phyloP scores from a whole-genome alignment of 306 rosid genomes.

The Acacia crassicarpa region DNA sequence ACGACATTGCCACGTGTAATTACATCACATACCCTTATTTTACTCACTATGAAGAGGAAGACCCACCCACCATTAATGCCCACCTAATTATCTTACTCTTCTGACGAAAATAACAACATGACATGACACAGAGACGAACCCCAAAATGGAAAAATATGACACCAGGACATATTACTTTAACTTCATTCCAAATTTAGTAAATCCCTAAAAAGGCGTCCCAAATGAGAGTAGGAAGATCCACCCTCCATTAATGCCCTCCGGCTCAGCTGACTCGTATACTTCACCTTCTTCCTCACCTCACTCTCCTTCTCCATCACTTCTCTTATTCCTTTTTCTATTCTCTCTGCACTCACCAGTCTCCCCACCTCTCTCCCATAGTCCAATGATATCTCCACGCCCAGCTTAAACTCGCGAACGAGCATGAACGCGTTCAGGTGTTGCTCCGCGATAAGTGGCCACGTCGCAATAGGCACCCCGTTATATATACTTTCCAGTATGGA shows the following conservation, averaged over 20 bases:
- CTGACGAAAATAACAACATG: too few relatives aligned
- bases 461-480: neutral
- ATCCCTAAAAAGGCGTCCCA: neutral
- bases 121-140: too few relatives aligned
- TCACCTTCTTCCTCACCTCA: neutral
- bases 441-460: neutral
- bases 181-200: neutral
- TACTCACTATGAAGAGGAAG: too few relatives aligned
- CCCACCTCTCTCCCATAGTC: neutral
- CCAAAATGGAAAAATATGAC: too few relatives aligned
- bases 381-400: neutral
- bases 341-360: neutral
- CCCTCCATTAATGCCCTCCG: neutral
- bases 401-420: neutral
- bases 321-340: neutral
- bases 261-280: neutral
- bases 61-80: neutral
- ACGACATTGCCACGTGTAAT: too few relatives aligned
- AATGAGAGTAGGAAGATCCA: neutral
- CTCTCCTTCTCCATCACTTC: conserved; percentile 22
- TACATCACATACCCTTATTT: too few relatives aligned
- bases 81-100: neutral
- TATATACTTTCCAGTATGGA: neutral
- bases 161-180: too few relatives aligned
- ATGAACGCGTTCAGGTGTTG: neutral